Evolutionary conservation across 73 alveolate species (phyloP), one percentile per base, ranked within the genome.

Genomic region (Breviolum minutum): DNA sequence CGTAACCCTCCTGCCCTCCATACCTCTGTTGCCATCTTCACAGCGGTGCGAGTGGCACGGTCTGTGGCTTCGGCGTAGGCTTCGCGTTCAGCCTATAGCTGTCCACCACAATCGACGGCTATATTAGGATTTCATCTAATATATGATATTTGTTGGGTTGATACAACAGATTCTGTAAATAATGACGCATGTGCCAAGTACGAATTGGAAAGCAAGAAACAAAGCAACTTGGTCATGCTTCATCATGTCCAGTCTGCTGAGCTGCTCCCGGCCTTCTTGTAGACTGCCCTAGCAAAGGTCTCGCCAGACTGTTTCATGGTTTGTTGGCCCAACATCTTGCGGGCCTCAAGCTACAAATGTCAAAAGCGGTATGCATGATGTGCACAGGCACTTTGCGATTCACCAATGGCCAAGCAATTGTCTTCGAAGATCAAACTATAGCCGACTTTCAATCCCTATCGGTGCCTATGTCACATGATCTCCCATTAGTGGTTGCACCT

Each of bases 1-100:
- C 54, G 5, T 2, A 40, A 2, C 54, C 54, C 54, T 3, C 54
- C 3, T 40, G n/a, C 77, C 85, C 61, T 63, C 0, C 40, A 8
- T 27, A 27, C 96, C 96, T 90, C 81, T 24, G 96, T 90, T 27
- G 96, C 96, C 96, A 90, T 30, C 86, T 90, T 71, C 87, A 90
- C 85, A 20, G 96, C 96, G 32, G 76, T 69, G 96, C 96, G 84
- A 6, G 96, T 90, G 86, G 96, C 96, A n/a, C 85, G 84, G 29
- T 90, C 96, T 63, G 70, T 90, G 96, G 96, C 96, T 26, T 90
- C 87, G 20, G 96, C 96, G 26, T 90, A 90, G 61, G 96, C 96
- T 71, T 90, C 96, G 27, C 96, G 96, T 74, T 90, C 96, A 8
- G 96, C 96, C 96, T 90, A 66, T 8, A 71, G 32, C 32, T 8